phyloP scores from a whole-genome alignment of 1,139 yeast species.

The Scheffersomyces insectosa region DNA sequence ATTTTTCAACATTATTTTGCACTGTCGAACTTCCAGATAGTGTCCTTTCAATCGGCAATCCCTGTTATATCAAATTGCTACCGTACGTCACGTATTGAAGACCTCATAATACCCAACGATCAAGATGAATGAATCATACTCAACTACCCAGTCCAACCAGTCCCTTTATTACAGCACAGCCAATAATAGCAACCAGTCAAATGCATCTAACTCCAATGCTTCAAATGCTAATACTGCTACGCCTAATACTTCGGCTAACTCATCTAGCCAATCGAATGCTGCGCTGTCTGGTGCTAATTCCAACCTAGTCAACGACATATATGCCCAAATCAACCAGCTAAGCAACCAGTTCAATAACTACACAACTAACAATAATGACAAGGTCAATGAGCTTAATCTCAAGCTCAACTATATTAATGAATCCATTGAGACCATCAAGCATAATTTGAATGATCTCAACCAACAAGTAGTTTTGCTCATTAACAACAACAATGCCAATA shows the following conservation, averaged over 20 bases:
- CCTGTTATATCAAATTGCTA: too few species aligned
- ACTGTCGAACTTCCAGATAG: too few species aligned
- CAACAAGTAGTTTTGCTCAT: slow-evolving; percentile 12
- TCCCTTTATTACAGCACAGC: slow-evolving; percentile 11
- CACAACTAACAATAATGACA: slow-evolving; percentile 22
- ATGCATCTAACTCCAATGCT: slow-evolving; percentile 5
- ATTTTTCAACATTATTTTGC: too few species aligned
- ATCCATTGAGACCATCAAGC: slow-evolving; percentile 18
- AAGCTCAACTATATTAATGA: slow-evolving; percentile 28
- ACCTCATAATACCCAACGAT: too few species aligned
- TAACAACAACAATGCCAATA: slow-evolving; percentile 7
- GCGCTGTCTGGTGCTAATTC: slow-evolving; percentile 2
- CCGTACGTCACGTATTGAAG: too few species aligned
- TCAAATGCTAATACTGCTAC: slow-evolving; percentile 4
- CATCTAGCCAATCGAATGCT: background rate
- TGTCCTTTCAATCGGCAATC: too few species aligned
- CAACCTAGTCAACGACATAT: slow-evolving; percentile 8
- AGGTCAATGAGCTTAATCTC: slow-evolving; percentile 23
- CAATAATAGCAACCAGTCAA: slow-evolving; percentile 1
- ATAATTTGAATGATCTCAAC: slow-evolving; percentile 10
- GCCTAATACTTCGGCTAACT: slow-evolving; percentile 1
- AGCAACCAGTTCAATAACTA: slow-evolving; percentile 18
- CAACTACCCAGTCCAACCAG: slow-evolving; percentile 9
- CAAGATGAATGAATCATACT: slow-evolving; percentile 14
- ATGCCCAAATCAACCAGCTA: slow-evolving; percentile 13